Evolutionary conservation across 805 yeast species (phyloP), one percentile per base, ranked within the genome.

Genomic region (Kluyveromyces wickerhamii): DNA sequence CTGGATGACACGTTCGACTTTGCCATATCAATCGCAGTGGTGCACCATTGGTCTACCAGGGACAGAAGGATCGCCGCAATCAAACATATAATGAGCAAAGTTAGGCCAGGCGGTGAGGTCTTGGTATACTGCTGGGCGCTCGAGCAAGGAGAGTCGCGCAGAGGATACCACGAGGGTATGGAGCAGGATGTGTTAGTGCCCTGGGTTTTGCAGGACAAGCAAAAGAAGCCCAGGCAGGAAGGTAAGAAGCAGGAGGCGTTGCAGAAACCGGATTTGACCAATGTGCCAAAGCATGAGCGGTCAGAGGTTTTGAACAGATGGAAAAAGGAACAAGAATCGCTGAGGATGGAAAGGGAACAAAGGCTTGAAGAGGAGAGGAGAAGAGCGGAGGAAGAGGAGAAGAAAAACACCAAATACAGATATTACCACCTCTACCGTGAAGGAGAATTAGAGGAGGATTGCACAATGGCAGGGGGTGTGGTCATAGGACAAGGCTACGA

Each of bases 81-180:
- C 6, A 45, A 47, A 10, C 82, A 81, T 39, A 78, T 88, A 2
- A 52, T 92, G 24, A 59, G 76, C 14, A 72, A 72, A 39, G 54
- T 92, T 35, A 65, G 56, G 27, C 36, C 43, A 0, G 76, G 75
- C 1, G 96, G 95, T 1, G 71, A 69, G 34, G 82, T 85, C 0
- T 61, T 92, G 48, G 72, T 92, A 6, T 92, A 89, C 55, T 94
- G 94, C 34, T 92, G 98, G 98, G 98, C 98, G 0, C 59, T 92
- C 34, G 98, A 92, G 45, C 98, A 92, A 57, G 82, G 79, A 38
- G 70, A 67, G 16, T 82, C 95, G 0, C 68, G 96, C 45, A 69
- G 97, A 48, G 97, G 97, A 0, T 92, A 86, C 61, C 78, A 81
- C 44, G 88, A 77, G 45, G 94, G 94, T 8, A 87, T 81, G 74